A percentile compares a stretch with the other conserved stretches of the same genome.
phyloP scores from a whole-genome alignment of 2,329 filamentous ascomycete species.

The Calonectria pauciramosa region DNA sequence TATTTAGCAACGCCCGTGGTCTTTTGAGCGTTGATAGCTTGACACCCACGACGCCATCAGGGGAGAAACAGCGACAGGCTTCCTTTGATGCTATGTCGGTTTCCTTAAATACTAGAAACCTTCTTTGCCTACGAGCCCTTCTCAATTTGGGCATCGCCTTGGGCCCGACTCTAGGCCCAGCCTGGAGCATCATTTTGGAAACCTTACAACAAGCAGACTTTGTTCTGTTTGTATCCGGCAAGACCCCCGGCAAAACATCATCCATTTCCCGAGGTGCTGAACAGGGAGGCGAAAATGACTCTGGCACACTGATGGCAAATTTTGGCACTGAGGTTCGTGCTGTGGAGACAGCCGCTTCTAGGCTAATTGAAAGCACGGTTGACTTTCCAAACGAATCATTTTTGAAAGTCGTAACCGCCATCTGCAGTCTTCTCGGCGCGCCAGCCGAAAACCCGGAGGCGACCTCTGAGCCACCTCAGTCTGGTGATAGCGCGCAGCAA shows the following conservation, averaged over 20 bases:
- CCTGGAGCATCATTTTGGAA: constrained; percentile 93
- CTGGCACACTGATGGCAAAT: constrained; percentile 69
- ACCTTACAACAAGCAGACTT: constrained; percentile 94
- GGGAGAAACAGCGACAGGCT: constrained; percentile 71
- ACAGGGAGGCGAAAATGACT: constrained; percentile 64
- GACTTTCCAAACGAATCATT: constrained; percentile 92
- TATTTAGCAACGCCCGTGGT: constrained; percentile 79
- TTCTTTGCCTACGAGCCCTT: constrained; percentile 89
- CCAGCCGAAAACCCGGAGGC: constrained; percentile 39
- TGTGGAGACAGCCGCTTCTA: constrained; percentile 87
- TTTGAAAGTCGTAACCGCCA: constrained; percentile 79
- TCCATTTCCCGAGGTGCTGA: constrained; percentile 62
- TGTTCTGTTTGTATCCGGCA: constrained; percentile 78
- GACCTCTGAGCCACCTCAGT: constrained; percentile 26
- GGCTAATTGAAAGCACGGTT: constrained; percentile 90
- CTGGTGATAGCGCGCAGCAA: constrained; percentile 45
- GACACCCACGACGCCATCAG: constrained; percentile 67
- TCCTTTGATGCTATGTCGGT: constrained; percentile 68
- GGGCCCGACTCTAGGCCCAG: constrained; percentile 85
- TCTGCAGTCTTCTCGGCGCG: constrained; percentile 75
- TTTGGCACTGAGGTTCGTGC: constrained; percentile 87
- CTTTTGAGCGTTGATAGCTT: constrained; percentile 81
- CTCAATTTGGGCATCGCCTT: constrained; percentile 96
- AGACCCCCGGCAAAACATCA: constrained; percentile 65
- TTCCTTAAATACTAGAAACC: constrained; percentile 86